Evolutionary conservation across 2,329 filamentous ascomycete species (phyloP).

Genomic region (Epichloe aotearoae): DNA sequence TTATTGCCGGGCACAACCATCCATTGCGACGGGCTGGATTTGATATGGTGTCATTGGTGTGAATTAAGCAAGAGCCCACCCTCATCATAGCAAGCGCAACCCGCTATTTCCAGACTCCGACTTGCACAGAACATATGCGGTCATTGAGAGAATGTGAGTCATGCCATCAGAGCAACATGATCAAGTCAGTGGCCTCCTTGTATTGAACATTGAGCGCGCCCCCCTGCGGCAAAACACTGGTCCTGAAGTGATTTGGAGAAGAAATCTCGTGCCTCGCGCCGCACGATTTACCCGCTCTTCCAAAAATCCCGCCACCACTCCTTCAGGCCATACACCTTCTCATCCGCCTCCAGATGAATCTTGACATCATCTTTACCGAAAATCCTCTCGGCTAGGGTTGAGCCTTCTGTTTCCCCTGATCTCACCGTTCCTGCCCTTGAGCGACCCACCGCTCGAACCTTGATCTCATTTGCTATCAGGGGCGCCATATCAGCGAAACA

Average conservation of each 20-base stretch:
- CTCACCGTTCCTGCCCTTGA: slow-evolving; percentile 22
- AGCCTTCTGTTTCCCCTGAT: slow-evolving; percentile 19
- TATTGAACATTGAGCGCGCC: no score
- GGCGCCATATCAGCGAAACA: slow-evolving; percentile 86
- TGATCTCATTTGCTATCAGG: slow-evolving; percentile 57
- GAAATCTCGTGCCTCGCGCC: not conserved
- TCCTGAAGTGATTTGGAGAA: no score
- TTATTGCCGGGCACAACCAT: not conserved
- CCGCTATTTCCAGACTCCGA: not conserved
- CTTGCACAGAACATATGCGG: no score
- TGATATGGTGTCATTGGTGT: not conserved
- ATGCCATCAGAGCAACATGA: no score
- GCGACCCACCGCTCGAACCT: slow-evolving; percentile 45
- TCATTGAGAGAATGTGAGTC: no score
- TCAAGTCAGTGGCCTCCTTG: no score
- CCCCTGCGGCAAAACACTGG: no score
- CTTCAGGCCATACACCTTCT: slow-evolving; percentile 69
- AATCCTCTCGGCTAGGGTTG: slow-evolving; percentile 49
- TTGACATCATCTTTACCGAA: slow-evolving; percentile 34
- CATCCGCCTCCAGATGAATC: slow-evolving; percentile 60
- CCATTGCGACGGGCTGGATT: not conserved
- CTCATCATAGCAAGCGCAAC: not conserved
- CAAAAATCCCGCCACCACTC: slow-evolving; percentile 84
- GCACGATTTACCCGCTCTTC: slow-evolving; percentile 13
- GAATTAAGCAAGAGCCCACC: not conserved